phyloP scores from a whole-genome alignment of 225 moss, liverwort and hornwort genomes.

The Pseudisothecium myosuroides region DNA sequence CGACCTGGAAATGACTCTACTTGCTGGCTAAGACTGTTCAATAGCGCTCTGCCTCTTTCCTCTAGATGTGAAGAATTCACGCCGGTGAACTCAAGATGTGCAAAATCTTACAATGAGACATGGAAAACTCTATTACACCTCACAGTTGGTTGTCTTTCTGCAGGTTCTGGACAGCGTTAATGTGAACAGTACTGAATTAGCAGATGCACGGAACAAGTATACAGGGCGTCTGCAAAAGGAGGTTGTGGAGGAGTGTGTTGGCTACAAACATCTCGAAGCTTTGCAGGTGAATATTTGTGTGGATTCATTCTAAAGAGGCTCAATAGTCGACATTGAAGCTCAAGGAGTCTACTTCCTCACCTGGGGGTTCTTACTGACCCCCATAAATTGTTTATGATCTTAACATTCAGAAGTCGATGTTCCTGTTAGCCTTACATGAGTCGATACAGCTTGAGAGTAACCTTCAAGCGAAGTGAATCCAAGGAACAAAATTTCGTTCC shows the following conservation, averaged over 20 bases:
- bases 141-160: background rate
- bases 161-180: conserved; percentile 88
- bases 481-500: background rate
- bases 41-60: background rate
- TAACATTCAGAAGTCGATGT: background rate
- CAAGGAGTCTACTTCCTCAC: background rate
- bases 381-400: background rate
- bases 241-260: conserved; percentile 50
- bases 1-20: background rate
- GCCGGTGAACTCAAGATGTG: background rate
- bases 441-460: background rate
- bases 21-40: background rate
- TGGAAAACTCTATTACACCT: background rate
- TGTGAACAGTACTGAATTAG: conserved; percentile 66
- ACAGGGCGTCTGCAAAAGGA: conserved; percentile 72
- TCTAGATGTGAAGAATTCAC: background rate
- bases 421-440: background rate
- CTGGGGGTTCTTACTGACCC: background rate
- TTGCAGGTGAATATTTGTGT: conserved; percentile 39
- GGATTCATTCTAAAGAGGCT: background rate
- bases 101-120: background rate
- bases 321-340: background rate
- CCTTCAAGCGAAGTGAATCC: background rate
- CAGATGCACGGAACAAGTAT: conserved; percentile 62
- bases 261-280: conserved; percentile 39